Percentiles rank a stretch among this genome's conserved stretches.
These are phyloP conservation scores for Cryphonectria nitschkei DNA, from an alignment of 2,329 filamentous ascomycete species.

Conservation along the genomic window DNA sequence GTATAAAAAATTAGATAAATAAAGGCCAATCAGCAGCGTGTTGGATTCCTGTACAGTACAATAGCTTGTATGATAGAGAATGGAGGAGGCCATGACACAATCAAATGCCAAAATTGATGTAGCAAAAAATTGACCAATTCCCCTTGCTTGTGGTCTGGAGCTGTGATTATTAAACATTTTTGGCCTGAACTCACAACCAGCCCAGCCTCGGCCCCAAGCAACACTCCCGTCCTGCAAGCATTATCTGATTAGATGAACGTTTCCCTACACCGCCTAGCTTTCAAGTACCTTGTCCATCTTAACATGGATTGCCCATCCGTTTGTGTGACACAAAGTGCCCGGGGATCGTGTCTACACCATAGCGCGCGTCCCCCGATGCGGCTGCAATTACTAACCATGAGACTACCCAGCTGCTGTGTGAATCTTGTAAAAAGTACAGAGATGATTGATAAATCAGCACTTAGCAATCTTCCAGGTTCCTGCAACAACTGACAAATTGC, in stretches of 20 bases:
- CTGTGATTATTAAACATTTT: constrained; percentile 3
- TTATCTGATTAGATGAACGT: neutral
- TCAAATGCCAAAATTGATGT: neutral
- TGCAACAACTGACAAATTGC: neutral
- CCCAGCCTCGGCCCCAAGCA: constrained; percentile 5
- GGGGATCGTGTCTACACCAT: neutral
- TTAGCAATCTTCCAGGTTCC: neutral
- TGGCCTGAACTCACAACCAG: neutral
- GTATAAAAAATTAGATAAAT: too few relatives aligned
- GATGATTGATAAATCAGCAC: neutral
- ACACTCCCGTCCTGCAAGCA: neutral
- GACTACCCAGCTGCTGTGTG: neutral
- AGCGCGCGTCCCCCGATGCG: neutral
- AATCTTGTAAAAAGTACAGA: neutral
- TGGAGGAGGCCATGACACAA: neutral
- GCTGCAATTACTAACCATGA: neutral
- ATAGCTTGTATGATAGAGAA: neutral
- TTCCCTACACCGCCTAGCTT: neutral
- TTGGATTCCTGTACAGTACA: neutral
- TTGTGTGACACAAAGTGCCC: neutral
- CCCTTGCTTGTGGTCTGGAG: neutral
- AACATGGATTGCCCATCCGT: neutral
- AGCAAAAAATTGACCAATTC: neutral
- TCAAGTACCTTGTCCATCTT: neutral
- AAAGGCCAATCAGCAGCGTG: neutral